Evolutionary conservation across 2,329 filamentous ascomycete genomes (phyloP), one percentile per base, ranked within the genome.

Genomic region (Hymenoscyphus linearis): DNA sequence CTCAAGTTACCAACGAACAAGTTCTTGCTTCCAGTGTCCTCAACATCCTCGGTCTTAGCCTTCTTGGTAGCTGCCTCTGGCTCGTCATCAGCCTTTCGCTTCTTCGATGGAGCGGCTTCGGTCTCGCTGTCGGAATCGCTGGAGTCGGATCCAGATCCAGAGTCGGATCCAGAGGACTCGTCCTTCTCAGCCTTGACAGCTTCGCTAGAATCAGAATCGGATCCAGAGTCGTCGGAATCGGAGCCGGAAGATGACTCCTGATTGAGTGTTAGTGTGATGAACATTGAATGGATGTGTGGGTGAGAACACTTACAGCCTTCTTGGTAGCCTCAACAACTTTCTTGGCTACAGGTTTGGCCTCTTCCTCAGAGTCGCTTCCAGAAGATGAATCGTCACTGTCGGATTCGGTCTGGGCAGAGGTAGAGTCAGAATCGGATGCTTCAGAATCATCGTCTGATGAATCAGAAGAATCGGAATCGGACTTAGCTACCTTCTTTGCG

Each of bases 1-100:
- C 86, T 89, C 67, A 91, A 78, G 76, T 87, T 88, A 64, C 88
- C 88, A 67, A 89, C 80, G 75, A 90, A 90, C 59, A 91, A 79
- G 75, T 88, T 90, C 74, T 79, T 81, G 67, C 77, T 76, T 50
- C 77, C 75, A 66, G 70, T 73, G 59, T 74, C 75, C 52, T 74
- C 74, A 44, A 67, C 74, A 65, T 70, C 73, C 65, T 78, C 76
- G 50, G 75, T 78, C 76, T 82, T 83, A 66, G 76, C 74, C 76
- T 83, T 84, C 77, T 84, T 85, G 50, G 76, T 69, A 35, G 75
- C 72, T 52, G 78, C 73, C 54, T 57, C 64, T 26, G 75, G 72
- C 54, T 76, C 77, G 53, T 76, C 75, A 60, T 82, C 80, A 52
- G 81, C 81, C 78, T 85, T 85, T 73, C 82, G 82, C 79, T 85